These are phyloP conservation scores for Pleurotus djamor DNA, from an alignment of 768 basidiomycete species.

Conservation along the genomic window DNA sequence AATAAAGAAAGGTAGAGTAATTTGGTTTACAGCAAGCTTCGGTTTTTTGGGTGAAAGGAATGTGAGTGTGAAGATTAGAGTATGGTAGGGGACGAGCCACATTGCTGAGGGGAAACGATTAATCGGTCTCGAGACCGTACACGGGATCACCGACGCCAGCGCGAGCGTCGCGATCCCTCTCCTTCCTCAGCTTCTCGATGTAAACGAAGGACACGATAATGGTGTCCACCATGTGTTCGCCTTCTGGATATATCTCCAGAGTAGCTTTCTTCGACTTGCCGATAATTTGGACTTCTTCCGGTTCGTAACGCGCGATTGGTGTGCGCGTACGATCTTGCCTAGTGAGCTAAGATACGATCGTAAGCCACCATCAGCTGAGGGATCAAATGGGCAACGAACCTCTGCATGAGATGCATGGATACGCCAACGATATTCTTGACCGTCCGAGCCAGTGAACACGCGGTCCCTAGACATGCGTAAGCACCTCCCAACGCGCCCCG, in stretches of 20 bases:
- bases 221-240: conserved; percentile 24
- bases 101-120: background rate
- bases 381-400: conserved; percentile 6
- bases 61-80: background rate
- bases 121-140: background rate
- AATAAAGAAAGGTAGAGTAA: background rate
- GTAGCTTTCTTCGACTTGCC: conserved; percentile 12
- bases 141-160: conserved; percentile 5
- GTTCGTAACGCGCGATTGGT: conserved; percentile 17
- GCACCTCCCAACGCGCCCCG: background rate
- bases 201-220: conserved; percentile 30
- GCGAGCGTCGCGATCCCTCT: conserved; percentile 9
- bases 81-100: background rate
- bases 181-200: conserved; percentile 23
- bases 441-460: conserved; percentile 19
- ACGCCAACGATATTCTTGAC: conserved; percentile 19
- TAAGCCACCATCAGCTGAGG: background rate
- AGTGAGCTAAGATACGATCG: conserved; percentile 9
- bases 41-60: background rate
- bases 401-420: conserved; percentile 13
- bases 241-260: conserved; percentile 24
- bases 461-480: conserved; percentile 13
- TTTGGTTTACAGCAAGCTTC: background rate
- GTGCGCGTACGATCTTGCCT: conserved; percentile 10
- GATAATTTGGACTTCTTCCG: conserved; percentile 8